phyloP scores from a whole-genome alignment of 495 filamentous ascomycete genomes.

The Baudoinia panamericana region DNA sequence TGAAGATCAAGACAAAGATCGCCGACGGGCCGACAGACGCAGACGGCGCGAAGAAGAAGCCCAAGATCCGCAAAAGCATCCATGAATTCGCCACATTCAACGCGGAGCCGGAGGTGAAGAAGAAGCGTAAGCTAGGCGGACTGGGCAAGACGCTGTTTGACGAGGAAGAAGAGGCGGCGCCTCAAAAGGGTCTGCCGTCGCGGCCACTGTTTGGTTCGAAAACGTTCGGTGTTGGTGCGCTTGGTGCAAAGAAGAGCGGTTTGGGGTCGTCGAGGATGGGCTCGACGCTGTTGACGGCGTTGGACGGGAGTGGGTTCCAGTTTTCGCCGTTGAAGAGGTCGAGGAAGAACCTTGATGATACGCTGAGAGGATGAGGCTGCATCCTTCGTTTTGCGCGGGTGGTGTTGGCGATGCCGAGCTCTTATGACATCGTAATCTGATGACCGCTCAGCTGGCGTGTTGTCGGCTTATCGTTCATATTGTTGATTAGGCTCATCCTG shows the following conservation, averaged over 20 bases:
- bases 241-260: conserved; percentile 20
- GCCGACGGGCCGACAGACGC: conserved; percentile 22
- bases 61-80: conserved; percentile 27
- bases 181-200: conserved; percentile 20
- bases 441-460: background rate
- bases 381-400: too few species aligned
- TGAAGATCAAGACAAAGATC: conserved; percentile 19
- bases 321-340: conserved; percentile 81
- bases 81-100: conserved; percentile 29
- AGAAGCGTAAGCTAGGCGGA: conserved; percentile 51
- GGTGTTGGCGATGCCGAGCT: too few species aligned
- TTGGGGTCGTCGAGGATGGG: conserved; percentile 19
- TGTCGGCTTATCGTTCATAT: background rate
- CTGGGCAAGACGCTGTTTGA: conserved; percentile 59
- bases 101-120: conserved; percentile 44
- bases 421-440: too few species aligned
- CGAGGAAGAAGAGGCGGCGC: conserved; percentile 48
- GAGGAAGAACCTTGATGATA: conserved; percentile 37
- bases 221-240: conserved; percentile 24
- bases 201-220: conserved; percentile 17
- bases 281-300: conserved; percentile 27
- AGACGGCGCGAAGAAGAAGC: conserved; percentile 19
- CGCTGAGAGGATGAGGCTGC: conserved; percentile 12
- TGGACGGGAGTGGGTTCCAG: conserved; percentile 28
- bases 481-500: conserved; percentile 10